phyloP scores from a whole-genome alignment of 2,329 filamentous ascomycete species.

The Fonsecaea pedrosoi region DNA sequence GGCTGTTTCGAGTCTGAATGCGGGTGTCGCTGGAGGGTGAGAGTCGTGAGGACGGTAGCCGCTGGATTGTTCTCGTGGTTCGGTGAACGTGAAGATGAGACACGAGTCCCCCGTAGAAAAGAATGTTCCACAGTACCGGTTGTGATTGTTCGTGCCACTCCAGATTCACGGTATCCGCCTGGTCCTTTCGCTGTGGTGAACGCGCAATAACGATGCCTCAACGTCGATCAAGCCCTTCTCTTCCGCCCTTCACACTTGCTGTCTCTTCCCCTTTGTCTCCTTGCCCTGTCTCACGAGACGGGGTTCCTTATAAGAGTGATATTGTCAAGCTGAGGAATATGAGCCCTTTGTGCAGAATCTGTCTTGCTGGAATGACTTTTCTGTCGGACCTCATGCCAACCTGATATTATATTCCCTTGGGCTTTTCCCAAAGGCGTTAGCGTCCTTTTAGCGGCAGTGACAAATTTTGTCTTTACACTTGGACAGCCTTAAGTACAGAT shows the following conservation, averaged over 20 bases:
- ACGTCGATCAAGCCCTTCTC: background rate
- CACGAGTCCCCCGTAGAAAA: background rate
- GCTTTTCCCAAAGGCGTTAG: conserved; percentile 12
- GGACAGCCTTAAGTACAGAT: background rate
- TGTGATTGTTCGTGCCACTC: background rate
- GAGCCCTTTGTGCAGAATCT: background rate
- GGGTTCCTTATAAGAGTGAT: background rate
- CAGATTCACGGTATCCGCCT: background rate
- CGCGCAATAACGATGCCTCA: background rate
- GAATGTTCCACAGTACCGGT: background rate
- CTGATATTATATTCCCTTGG: background rate
- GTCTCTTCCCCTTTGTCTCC: background rate
- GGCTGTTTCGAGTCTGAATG: background rate
- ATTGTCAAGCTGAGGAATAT: background rate
- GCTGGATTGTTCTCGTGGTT: background rate
- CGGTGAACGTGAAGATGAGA: background rate
- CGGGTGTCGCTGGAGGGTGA: background rate
- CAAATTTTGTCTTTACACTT: background rate
- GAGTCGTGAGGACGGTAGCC: background rate
- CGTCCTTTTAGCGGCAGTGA: background rate
- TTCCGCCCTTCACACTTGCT: background rate
- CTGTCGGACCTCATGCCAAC: conserved; percentile 8
- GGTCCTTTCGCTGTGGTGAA: background rate
- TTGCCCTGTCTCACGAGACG: background rate
- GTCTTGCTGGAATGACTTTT: background rate